Evolutionary conservation across 148 eudicot species (phyloP).

Genomic region (Bassia scoparia): DNA sequence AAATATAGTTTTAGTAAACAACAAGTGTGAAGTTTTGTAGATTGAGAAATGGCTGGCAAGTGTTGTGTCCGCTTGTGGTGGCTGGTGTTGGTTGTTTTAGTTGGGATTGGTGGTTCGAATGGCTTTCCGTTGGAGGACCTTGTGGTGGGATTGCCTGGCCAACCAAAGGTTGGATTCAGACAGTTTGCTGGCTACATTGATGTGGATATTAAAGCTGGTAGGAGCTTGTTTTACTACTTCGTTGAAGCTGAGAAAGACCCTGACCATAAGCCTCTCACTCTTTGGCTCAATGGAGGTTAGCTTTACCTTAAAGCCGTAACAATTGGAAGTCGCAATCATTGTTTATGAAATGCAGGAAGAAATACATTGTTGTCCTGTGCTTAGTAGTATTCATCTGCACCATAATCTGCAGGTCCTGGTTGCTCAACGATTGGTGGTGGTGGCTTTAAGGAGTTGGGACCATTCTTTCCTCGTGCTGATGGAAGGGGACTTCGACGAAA

Average conservation of each 20-base stretch:
- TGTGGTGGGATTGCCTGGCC: too few relatives aligned
- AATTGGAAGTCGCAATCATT: too few relatives aligned
- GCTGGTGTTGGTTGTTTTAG: too few relatives aligned
- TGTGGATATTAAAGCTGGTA: conserved; percentile 77
- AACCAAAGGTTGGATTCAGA: conserved; percentile 63
- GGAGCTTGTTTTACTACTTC: conserved; percentile 94
- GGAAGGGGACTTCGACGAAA: conserved; percentile 72
- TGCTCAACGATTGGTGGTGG: conserved; percentile 98
- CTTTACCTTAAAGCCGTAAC: too few relatives aligned
- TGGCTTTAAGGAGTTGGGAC: conserved; percentile 93
- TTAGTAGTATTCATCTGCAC: neutral
- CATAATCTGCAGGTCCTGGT: conserved; percentile 70
- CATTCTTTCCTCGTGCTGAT: conserved; percentile 82
- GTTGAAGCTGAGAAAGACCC: conserved; percentile 75
- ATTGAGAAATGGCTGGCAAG: too few relatives aligned
- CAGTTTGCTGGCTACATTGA: conserved; percentile 89
- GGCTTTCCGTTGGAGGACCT: too few relatives aligned
- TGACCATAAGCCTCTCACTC: conserved; percentile 62
- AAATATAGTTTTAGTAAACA: too few relatives aligned
- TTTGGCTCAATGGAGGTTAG: conserved; percentile 98
- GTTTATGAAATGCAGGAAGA: neutral
- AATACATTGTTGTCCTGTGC: neutral
- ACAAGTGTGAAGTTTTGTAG: too few relatives aligned
- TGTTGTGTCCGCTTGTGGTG: too few relatives aligned
- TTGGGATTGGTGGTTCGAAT: too few relatives aligned